These are phyloP conservation scores for Austroboletus eburneus DNA, from an alignment of 768 basidiomycete genomes.

Conservation along the genomic window DNA sequence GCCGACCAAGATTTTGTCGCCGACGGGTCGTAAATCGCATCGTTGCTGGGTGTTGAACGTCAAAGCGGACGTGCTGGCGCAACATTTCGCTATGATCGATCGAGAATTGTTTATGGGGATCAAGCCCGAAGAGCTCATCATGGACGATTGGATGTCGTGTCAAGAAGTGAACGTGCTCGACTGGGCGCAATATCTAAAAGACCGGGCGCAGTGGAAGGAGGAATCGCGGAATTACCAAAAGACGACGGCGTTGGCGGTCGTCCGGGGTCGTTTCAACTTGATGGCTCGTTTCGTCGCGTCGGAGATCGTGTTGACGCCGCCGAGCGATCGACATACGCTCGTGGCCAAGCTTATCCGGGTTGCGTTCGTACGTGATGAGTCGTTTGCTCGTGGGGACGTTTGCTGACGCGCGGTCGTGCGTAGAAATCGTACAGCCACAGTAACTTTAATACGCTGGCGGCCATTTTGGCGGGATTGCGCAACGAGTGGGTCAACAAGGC, in stretches of 20 bases:
- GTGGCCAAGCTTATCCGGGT: conserved; percentile 80
- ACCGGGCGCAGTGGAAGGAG: conserved; percentile 63
- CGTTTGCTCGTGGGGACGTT: not conserved
- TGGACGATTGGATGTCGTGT: conserved; percentile 62
- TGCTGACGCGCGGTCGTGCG: conserved; percentile 1
- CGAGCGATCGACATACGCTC: conserved; percentile 57
- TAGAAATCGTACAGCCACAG: conserved; percentile 81
- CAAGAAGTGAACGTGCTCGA: conserved; percentile 69
- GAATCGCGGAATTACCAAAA: conserved; percentile 55
- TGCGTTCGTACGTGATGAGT: conserved; percentile 65
- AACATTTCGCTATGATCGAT: conserved; percentile 86
- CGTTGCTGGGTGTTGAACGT: conserved; percentile 70
- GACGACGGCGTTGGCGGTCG: conserved; percentile 66
- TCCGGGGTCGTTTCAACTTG: conserved; percentile 81
- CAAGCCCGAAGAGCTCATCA: conserved; percentile 85
- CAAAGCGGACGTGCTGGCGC: conserved; percentile 59
- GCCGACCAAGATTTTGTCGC: conserved; percentile 34
- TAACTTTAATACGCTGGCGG: conserved; percentile 76
- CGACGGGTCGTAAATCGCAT: conserved; percentile 44
- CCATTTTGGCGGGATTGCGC: conserved; percentile 73
- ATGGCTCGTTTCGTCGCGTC: conserved; percentile 76
- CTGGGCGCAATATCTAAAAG: conserved; percentile 80
- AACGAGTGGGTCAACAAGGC: conserved; percentile 64
- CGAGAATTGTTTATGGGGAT: conserved; percentile 80
- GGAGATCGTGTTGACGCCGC: conserved; percentile 75